Conservation (phyloP, 768 basidiomycete species). For the Mycena vulgaris region DNA sequence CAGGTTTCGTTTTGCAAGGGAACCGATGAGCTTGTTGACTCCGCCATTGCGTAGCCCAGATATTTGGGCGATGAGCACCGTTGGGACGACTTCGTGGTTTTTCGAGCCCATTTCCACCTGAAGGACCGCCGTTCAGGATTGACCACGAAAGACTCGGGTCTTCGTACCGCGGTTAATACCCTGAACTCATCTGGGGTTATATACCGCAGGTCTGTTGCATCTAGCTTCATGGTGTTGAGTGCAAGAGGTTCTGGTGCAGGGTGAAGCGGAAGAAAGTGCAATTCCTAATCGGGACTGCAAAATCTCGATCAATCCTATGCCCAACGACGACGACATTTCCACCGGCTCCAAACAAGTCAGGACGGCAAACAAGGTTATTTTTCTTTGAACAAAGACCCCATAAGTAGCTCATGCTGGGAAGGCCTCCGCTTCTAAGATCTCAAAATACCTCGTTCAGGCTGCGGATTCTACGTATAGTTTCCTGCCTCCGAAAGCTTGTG, state of each 20-base stretch:
- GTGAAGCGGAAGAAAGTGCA: neutral
- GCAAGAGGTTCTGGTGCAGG: neutral
- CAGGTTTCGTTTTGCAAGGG: slow-evolving; percentile 92
- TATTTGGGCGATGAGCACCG: slow-evolving; percentile 89
- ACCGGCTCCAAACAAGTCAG: slow-evolving; percentile 35
- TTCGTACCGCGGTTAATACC: slow-evolving; percentile 91
- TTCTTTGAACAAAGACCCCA: neutral
- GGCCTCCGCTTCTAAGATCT: slow-evolving; percentile 37
- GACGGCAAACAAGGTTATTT: slow-evolving; percentile 54
- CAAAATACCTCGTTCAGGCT: slow-evolving; percentile 17
- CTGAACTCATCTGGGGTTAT: slow-evolving; percentile 93
- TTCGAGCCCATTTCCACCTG: slow-evolving; percentile 98
- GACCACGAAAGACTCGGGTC: neutral
- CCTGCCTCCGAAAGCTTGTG: neutral
- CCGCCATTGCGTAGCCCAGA: slow-evolving; percentile 94
- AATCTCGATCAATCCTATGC: slow-evolving; percentile 10
- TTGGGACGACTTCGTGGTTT: slow-evolving; percentile 97
- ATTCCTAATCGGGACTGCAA: neutral
- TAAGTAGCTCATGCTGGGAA: slow-evolving; percentile 23
- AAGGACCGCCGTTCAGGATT: slow-evolving; percentile 18
- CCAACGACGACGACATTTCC: slow-evolving; percentile 22
- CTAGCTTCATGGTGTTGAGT: slow-evolving; percentile 84
- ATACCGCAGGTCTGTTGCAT: slow-evolving; percentile 95
- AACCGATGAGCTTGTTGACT: slow-evolving; percentile 92
- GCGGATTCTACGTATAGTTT: slow-evolving; percentile 21